These are phyloP conservation scores for Herpetospermum pedunculosum DNA, from an alignment of 306 rosid species.

Conservation along the genomic window DNA sequence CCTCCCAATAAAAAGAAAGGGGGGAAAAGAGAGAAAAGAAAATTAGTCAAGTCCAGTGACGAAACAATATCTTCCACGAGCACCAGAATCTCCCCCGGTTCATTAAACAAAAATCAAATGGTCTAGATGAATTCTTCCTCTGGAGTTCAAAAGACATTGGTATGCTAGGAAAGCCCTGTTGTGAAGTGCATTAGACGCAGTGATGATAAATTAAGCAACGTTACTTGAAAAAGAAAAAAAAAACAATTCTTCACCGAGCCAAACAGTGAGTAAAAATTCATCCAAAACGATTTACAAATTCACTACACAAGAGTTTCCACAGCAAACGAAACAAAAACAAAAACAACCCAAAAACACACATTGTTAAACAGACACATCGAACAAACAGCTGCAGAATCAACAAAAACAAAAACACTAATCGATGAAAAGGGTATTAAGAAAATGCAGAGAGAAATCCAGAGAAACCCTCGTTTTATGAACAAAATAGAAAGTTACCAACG, in stretches of 20 bases:
- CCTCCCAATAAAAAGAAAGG: neutral
- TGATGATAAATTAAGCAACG: neutral
- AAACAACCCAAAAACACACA: neutral
- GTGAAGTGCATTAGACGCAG: slow-evolving; percentile 6
- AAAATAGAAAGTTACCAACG: neutral
- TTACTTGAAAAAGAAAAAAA: neutral
- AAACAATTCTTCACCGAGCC: neutral
- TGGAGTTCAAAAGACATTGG: slow-evolving; percentile 36
- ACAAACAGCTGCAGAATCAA: neutral
- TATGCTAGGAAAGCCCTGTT: slow-evolving; percentile 22
- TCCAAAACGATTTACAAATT: neutral
- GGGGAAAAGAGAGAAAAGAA: neutral
- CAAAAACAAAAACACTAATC: neutral
- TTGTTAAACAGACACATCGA: neutral
- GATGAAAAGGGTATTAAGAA: neutral
- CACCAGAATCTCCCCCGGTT: slow-evolving; percentile 32
- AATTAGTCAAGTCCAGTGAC: slow-evolving; percentile 41
- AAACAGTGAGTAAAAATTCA: neutral
- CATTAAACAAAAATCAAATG: slow-evolving; percentile 23
- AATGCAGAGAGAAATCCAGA: neutral
- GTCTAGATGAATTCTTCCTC: slow-evolving; percentile 11
- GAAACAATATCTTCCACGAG: slow-evolving; percentile 30
- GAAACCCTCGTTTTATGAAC: neutral
- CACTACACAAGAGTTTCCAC: neutral
- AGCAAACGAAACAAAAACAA: neutral